These are phyloP conservation scores for Cutaneotrichosporon sp. DNA, from an alignment of 1,284 basidiomycete species.

Conservation along the genomic window DNA sequence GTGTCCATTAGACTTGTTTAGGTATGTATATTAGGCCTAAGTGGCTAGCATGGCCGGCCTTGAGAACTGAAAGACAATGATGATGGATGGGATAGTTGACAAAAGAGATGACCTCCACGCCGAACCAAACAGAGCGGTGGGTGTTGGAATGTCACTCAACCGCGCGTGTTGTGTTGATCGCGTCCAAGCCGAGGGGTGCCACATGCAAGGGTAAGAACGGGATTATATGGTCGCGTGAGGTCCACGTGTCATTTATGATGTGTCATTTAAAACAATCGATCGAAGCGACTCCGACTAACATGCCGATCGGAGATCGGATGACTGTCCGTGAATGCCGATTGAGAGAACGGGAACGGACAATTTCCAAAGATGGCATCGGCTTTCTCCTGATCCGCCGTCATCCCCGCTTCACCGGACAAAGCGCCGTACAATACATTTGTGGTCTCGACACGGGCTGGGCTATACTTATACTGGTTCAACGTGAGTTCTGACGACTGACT, in stretches of 20 bases:
- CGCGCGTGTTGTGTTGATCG: not conserved
- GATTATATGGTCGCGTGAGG: not conserved
- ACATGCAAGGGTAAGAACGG: not conserved
- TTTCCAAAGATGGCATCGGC: too few relatives aligned
- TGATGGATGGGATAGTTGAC: not conserved
- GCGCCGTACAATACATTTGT: not conserved
- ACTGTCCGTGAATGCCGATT: too few relatives aligned
- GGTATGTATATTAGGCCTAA: not conserved
- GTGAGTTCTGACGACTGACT: not conserved
- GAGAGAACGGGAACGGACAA: too few relatives aligned
- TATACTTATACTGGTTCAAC: too few relatives aligned
- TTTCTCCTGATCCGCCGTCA: too few relatives aligned
- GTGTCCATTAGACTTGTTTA: not conserved
- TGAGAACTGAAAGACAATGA: not conserved
- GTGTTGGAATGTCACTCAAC: too few relatives aligned
- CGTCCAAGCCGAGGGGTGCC: not conserved
- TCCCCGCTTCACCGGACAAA: not conserved
- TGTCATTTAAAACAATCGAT: not conserved
- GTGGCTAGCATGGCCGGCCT: conserved; percentile 1
- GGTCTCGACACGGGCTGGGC: too few relatives aligned
- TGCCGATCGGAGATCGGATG: not conserved
- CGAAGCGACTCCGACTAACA: not conserved
- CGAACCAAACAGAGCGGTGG: conserved; percentile 4
- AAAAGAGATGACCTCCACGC: not conserved
- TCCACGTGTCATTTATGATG: not conserved